Base-by-base conservation (phyloP, 2,329 filamentous ascomycete genomes). In the Gliomastix tumulicola region DNA sequence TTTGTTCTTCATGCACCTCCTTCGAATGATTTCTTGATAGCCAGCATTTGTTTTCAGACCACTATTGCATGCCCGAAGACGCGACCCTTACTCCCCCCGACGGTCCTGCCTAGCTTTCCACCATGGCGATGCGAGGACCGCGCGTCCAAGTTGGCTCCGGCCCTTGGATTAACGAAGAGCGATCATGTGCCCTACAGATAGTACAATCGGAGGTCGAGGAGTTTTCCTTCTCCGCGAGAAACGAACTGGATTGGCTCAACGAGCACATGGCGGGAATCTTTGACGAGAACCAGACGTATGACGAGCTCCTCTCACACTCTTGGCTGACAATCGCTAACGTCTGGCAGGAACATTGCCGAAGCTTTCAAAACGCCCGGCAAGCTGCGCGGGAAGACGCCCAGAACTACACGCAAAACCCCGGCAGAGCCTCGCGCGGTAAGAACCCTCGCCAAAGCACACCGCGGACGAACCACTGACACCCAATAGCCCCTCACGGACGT, bases 251-350 rank as follows among this genome's bases (percentile, higher is more conserved):
- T 57, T 98, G 92, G 92, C 70, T 98, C 50, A 97, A 98, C 54
- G 92, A 97, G 65, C 92, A 98, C 60, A 96, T 98, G 90, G 79
- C 79, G 34, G 88, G 94, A 44, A 87, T 98, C 53, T 94, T 97
- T 57, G 83, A 81, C 51, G 80, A 83, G 49, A 84, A 88, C 54
- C 79, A 89, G 62, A 77, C 88, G 92, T 96, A 76, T 53, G 55
- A 36, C 30, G 25, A 39, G 25, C 7, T 39, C 36, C 12, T 21
- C 36, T 35, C 27, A 18, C 22, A 9, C 21, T 13, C 13, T 41
- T 37, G 46, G 44, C 60, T 65, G 43, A 64, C 39, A 10, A 30
- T 23, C 10, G 22, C 41, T 42, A 18, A 40, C 32, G 3, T n/a
- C 6, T 28, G 12, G 7, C 50, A 97, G 92, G 44, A 90, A 90